A percentile compares a stretch with the other conserved stretches of the same genome.
Conservation (phyloP, 768 basidiomycete genomes). For the Trichaptum fuscoviolaceum region DNA sequence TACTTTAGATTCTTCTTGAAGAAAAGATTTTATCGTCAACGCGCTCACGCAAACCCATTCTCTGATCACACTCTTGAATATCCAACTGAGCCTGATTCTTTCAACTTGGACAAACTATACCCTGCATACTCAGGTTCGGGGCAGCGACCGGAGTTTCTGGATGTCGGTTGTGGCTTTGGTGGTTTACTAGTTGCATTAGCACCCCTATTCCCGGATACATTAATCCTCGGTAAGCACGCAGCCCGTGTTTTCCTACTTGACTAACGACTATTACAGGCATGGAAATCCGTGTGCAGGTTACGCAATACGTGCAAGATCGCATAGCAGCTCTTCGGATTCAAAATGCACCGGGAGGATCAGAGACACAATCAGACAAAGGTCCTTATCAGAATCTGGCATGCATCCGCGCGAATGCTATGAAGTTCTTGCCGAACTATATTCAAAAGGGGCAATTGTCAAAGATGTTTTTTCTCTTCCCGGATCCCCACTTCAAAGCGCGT, state of each 20-base stretch:
- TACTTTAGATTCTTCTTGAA: conserved; percentile 19
- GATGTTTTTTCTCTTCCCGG: conserved; percentile 97
- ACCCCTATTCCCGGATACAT: conserved; percentile 82
- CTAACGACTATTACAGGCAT: conserved; percentile 59
- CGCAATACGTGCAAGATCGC: conserved; percentile 92
- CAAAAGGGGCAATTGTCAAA: conserved; percentile 83
- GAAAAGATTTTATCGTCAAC: conserved; percentile 83
- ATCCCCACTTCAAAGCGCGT: conserved; percentile 96
- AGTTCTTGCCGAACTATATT: conserved; percentile 97
- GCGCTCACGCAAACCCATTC: conserved; percentile 83
- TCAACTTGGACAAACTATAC: conserved; percentile 84
- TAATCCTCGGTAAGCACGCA: conserved; percentile 81
- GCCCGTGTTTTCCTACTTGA: conserved; percentile 6
- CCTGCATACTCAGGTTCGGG: conserved; percentile 56
- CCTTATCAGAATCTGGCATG: conserved; percentile 87
- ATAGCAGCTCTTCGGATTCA: conserved; percentile 87
- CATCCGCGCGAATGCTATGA: conserved; percentile 96
- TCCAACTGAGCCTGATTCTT: conserved; percentile 64
- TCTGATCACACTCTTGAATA: conserved; percentile 88
- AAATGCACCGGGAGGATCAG: conserved; percentile 24
- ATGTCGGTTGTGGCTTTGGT: conserved; percentile 97
- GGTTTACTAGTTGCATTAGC: conserved; percentile 87
- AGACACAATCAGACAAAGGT: conserved; percentile 21
- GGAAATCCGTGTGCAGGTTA: conserved; percentile 96
- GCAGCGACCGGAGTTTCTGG: conserved; percentile 87